Evolutionary conservation across 2,329 filamentous ascomycete genomes (phyloP).

Genomic region (Cordyceps fumosorosea): DNA sequence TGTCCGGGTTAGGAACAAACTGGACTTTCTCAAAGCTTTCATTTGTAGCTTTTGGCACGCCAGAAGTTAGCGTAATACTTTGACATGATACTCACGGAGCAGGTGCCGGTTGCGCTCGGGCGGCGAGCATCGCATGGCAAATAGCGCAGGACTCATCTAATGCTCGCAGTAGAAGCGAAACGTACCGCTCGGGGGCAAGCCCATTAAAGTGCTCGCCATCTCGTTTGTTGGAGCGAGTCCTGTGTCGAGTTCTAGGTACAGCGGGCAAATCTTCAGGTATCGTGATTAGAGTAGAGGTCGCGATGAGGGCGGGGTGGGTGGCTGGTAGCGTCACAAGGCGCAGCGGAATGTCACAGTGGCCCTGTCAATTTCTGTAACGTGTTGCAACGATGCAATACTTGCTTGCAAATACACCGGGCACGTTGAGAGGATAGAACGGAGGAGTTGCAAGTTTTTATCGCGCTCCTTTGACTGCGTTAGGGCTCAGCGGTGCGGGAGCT

Average conservation of each 20-base stretch:
- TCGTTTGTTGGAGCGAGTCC: not conserved
- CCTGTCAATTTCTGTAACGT: not conserved
- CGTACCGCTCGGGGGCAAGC: slow-evolving; percentile 4
- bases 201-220: slow-evolving; percentile 5
- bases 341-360: not conserved
- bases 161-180: not conserved
- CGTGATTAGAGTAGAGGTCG: not conserved
- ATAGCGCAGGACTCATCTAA: not conserved
- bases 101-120: no score
- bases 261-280: not conserved
- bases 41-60: not conserved
- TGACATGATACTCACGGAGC: not conserved
- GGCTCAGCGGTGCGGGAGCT: not conserved
- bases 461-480: not conserved
- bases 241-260: not conserved
- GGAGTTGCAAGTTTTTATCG: not conserved
- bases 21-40: not conserved
- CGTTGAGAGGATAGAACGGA: not conserved
- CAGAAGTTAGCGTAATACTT: not conserved
- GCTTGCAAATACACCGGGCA: not conserved
- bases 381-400: not conserved
- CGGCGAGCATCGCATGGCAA: not conserved
- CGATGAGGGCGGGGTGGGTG: not conserved
- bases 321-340: not conserved
- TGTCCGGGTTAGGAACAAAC: not conserved